Conservation (phyloP, 192 early-diverging fungal species). For the Rhizophagus clarus region DNA sequence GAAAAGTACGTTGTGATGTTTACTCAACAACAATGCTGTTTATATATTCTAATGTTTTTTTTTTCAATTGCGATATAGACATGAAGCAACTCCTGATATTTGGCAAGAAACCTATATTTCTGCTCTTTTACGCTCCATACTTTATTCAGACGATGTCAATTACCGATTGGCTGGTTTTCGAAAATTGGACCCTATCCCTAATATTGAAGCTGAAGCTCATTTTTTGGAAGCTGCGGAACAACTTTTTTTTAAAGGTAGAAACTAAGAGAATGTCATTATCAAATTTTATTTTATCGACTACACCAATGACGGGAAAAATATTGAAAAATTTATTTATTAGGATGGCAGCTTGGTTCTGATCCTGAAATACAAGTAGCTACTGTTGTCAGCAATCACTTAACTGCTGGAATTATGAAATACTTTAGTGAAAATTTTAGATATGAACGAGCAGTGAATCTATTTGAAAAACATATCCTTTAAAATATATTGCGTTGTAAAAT, state of each 20-base stretch:
- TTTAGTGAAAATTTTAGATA: conserved; percentile 84
- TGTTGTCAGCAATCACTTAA: conserved; percentile 84
- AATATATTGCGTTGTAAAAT: neutral
- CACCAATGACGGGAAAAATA: neutral
- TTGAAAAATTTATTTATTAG: conserved; percentile 37
- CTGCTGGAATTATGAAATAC: conserved; percentile 87
- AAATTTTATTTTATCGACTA: neutral
- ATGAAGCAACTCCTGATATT: conserved; percentile 71
- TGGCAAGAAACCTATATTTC: conserved; percentile 94
- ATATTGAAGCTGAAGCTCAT: conserved; percentile 66
- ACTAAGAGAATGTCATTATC: neutral
- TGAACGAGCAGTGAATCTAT: conserved; percentile 78
- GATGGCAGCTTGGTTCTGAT: conserved; percentile 91
- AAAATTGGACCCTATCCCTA: conserved; percentile 86
- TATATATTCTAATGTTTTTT: neutral
- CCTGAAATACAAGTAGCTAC: conserved; percentile 96
- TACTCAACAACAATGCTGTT: neutral
- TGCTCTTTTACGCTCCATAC: conserved; percentile 83
- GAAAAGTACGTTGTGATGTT: conserved; percentile 63
- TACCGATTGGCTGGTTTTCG: conserved; percentile 87
- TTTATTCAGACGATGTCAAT: conserved; percentile 87
- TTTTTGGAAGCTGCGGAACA: conserved; percentile 84
- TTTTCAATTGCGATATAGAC: conserved; percentile 39
- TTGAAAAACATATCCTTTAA: conserved; percentile 60
- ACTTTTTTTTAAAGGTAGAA: conserved; percentile 83